Evolutionary conservation across 495 filamentous ascomycete species (phyloP).

Genomic region (Cercophora samala): DNA sequence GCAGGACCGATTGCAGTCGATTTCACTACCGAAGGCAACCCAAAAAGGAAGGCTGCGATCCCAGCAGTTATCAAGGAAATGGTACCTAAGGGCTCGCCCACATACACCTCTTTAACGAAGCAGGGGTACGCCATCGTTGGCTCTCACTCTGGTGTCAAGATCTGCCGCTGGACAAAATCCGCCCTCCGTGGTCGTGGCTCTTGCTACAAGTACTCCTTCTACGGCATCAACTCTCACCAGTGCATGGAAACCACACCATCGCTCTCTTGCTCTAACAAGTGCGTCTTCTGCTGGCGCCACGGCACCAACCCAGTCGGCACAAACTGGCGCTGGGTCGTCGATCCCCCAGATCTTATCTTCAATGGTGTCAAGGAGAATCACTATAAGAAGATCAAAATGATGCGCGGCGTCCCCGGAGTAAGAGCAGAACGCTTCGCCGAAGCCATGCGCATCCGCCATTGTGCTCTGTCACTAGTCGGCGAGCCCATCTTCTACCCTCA

Average conservation of each 20-base stretch:
- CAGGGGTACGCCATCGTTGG: conserved; percentile 95
- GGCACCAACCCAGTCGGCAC: conserved; percentile 96
- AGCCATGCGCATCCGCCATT: conserved; percentile 89
- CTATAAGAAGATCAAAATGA: conserved; percentile 96
- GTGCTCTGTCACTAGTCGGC: conserved; percentile 84
- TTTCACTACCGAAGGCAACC: conserved; percentile 66
- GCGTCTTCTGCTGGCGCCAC: conserved; percentile 98
- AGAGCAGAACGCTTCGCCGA: conserved; percentile 87
- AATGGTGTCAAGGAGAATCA: conserved; percentile 84
- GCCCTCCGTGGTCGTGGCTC: conserved; percentile 92
- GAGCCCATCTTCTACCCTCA: conserved; percentile 98
- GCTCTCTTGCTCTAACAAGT: conserved; percentile 94
- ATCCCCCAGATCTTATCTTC: conserved; percentile 85
- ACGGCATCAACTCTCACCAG: conserved; percentile 90
- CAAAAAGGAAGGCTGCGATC: conserved; percentile 45
- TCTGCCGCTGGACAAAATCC: conserved; percentile 97
- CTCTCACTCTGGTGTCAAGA: conserved; percentile 94
- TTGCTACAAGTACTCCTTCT: conserved; percentile 97
- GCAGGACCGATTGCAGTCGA: conserved; percentile 70
- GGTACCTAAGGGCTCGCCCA: conserved; percentile 87
- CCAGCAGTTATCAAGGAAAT: conserved; percentile 69
- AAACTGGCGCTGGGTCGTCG: conserved; percentile 92
- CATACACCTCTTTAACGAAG: conserved; percentile 82
- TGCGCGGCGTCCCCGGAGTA: conserved; percentile 89
- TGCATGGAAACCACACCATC: conserved; percentile 98